A percentile compares a stretch with the other conserved stretches of the same genome.
Conservation (phyloP, 345 rosid species). For the Eucalyptus tenuipes region DNA sequence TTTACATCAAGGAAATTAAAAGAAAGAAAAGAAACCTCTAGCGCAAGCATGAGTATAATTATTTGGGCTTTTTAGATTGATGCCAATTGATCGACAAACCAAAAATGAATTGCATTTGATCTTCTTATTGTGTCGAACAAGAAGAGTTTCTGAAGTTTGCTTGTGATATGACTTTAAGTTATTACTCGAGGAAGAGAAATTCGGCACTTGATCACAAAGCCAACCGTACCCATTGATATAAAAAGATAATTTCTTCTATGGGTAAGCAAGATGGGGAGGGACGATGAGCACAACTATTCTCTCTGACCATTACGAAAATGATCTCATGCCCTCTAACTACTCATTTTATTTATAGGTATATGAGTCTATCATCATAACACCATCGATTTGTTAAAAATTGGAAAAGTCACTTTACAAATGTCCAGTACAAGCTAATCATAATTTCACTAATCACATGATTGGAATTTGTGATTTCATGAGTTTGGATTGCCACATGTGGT, state of each 20-base stretch:
- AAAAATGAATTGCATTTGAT: neutral
- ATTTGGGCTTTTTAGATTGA: neutral
- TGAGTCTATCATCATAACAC: neutral
- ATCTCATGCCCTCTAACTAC: neutral
- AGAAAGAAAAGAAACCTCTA: neutral
- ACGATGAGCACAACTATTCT: neutral
- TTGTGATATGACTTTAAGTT: neutral
- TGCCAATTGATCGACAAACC: neutral
- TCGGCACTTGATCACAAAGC: neutral
- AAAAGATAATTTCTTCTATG: neutral
- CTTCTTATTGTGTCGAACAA: neutral
- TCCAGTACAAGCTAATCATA: neutral
- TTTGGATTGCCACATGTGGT: neutral
- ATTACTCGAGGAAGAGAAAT: neutral
- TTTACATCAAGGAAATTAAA: neutral
- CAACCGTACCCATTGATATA: neutral
- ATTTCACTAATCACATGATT: neutral
- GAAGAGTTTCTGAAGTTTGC: neutral
- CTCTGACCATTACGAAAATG: neutral
- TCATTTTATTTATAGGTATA: neutral
- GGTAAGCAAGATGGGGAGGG: neutral
- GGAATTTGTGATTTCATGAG: neutral
- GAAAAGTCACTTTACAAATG: neutral
- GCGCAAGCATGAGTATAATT: neutral
- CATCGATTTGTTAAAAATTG: neutral